A percentile compares a stretch with the other conserved stretches of the same genome.
These are phyloP conservation scores for Chlorophyllum brunneum DNA, from an alignment of 768 basidiomycete genomes.

Conservation along the genomic window DNA sequence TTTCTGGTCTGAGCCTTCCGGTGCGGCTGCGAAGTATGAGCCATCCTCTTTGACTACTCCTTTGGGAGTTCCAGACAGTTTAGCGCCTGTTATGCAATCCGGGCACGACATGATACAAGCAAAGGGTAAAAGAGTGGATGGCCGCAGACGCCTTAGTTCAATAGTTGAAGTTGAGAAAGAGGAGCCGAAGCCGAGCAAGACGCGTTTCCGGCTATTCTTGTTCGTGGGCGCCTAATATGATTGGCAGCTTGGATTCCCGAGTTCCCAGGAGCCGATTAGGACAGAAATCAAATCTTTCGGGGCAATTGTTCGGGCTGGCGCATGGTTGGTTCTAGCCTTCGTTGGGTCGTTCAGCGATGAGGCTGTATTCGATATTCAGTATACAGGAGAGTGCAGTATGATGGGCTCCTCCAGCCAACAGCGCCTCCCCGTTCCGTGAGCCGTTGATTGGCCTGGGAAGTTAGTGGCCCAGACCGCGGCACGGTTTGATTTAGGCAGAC, in stretches of 20 bases:
- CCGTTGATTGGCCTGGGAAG: too few species aligned
- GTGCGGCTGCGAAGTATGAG: conserved; percentile 38
- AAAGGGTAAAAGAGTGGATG: neutral
- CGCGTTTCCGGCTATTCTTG: neutral
- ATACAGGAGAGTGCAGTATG: too few species aligned
- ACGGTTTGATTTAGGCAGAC: too few species aligned
- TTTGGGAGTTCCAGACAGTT: conserved; percentile 41
- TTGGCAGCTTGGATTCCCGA: neutral
- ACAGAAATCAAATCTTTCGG: neutral
- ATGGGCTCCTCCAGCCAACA: too few species aligned
- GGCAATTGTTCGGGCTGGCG: neutral
- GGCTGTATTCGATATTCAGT: too few species aligned
- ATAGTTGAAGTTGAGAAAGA: neutral
- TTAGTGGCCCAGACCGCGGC: too few species aligned
- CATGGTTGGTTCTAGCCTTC: too few species aligned
- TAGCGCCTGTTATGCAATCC: conserved; percentile 40
- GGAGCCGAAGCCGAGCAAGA: neutral
- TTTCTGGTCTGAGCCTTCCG: conserved; percentile 18
- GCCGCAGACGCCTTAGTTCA: neutral
- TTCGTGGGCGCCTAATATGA: neutral
- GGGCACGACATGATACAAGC: conserved; percentile 29
- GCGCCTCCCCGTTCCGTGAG: too few species aligned
- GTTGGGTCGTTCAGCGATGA: too few species aligned
- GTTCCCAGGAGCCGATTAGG: neutral
- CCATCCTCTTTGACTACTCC: conserved; percentile 34